Evolutionary conservation across 1,284 basidiomycete species (phyloP).

Genomic region (Wallemia ichthyophaga): DNA sequence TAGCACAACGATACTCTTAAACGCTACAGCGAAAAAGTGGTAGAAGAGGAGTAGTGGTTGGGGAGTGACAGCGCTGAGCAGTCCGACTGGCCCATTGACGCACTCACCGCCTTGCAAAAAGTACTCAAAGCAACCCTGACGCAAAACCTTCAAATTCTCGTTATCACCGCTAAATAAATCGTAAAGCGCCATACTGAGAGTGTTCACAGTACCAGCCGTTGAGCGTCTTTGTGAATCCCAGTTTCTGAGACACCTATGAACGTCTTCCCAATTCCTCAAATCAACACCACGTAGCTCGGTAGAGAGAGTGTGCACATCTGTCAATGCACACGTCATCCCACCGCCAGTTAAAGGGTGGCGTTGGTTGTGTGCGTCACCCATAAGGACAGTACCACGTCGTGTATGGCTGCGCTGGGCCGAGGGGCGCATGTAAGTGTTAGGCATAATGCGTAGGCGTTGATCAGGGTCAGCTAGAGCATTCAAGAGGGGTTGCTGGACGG

Average conservation of each 20-base stretch:
- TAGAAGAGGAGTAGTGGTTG: constrained; percentile 46
- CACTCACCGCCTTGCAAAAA: constrained; percentile 81
- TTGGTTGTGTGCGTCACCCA: constrained; percentile 98
- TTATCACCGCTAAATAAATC: constrained; percentile 71
- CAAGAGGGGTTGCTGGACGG: constrained; percentile 31
- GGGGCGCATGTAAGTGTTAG: constrained; percentile 76
- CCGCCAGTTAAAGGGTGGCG: constrained; percentile 86
- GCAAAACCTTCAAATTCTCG: constrained; percentile 45
- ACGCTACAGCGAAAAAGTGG: constrained; percentile 85
- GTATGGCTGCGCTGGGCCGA: constrained; percentile 28
- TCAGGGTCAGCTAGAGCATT: constrained; percentile 25
- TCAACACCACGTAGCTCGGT: constrained; percentile 12
- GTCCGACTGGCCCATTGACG: constrained; percentile 55
- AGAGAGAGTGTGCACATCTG: constrained; percentile 1
- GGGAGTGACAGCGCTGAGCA: constrained; percentile 51
- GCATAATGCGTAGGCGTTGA: constrained; percentile 63
- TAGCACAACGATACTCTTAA: constrained; percentile 68
- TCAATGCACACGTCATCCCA: constrained; percentile 2
- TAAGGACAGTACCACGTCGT: constrained; percentile 43
- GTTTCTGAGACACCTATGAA: constrained; percentile 27
- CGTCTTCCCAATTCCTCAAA: constrained; percentile 28
- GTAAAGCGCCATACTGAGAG: constrained; percentile 66
- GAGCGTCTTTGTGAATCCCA: constrained; percentile 71
- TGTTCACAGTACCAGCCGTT: constrained; percentile 54
- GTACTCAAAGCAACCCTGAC: constrained; percentile 88